These are phyloP conservation scores for Physcomitrium patens DNA, from an alignment of 225 moss, liverwort and hornwort genomes.

Conservation along the genomic window DNA sequence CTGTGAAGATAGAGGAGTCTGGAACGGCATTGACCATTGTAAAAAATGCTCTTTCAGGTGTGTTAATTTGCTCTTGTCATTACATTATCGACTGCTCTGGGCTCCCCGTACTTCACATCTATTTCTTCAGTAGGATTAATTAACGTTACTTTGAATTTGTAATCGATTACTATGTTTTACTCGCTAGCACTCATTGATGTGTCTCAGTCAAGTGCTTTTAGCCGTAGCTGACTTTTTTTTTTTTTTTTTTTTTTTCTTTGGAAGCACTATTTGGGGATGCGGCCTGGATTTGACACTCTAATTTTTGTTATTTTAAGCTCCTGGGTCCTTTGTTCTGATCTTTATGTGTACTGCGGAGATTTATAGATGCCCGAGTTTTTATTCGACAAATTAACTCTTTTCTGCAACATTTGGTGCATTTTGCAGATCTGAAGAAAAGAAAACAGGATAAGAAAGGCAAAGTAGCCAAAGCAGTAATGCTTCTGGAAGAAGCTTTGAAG, in stretches of 20 bases:
- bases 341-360: conserved; percentile 14
- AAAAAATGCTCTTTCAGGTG: conserved; percentile 55
- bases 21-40: conserved; percentile 52
- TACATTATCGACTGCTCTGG: conserved; percentile 18
- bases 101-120: conserved; percentile 3
- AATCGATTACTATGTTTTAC: neutral
- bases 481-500: conserved; percentile 52
- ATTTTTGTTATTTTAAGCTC: conserved; percentile 6
- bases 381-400: conserved; percentile 7
- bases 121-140: conserved; percentile 23
- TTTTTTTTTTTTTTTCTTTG: neutral
- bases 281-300: neutral
- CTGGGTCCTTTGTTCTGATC: neutral
- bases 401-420: conserved; percentile 8
- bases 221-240: neutral
- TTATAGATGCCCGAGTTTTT: conserved; percentile 4
- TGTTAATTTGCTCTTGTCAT: neutral
- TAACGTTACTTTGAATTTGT: conserved; percentile 13
- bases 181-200: neutral
- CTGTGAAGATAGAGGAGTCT: conserved; percentile 71
- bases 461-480: conserved; percentile 31
- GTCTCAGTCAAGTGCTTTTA: conserved; percentile 9
- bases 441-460: conserved; percentile 47
- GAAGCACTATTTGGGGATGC: neutral
- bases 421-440: conserved; percentile 55